Evolutionary conservation across 257 asterid species (phyloP), one percentile per base, ranked within the genome.

Genomic region (Anisodus tanguticus): DNA sequence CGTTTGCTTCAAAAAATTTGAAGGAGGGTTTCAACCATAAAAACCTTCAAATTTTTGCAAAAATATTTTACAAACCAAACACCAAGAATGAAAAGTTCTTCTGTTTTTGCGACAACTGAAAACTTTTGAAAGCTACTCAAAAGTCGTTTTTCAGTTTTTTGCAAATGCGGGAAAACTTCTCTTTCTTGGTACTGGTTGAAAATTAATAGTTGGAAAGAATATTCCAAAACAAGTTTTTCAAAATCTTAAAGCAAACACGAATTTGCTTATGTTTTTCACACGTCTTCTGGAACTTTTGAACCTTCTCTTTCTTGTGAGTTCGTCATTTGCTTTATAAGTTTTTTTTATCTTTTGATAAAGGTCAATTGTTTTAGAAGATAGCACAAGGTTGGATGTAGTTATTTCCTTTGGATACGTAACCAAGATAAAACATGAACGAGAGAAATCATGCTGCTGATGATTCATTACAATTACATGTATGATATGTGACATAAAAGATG

Each of bases 401-500:
- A 37, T 67, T 35, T 67, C 74, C 19, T 67, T 49, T 67, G 19
- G 49, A 47, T 37, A 67, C 6, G 22, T 67, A 67, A 6, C 49
- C 9, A 67, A 67, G 74, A 35, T 67, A 35, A 37, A 4, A 31
- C 71, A 64, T 64, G 71, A 64, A 64, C 3, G 45, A 64, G 16
- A 63, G 70, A 63, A 64, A 64, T 64, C 71, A 64, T 64, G 43
- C 45, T 64, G 17, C 71, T 64, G 71, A 64, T 64, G 71, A 17
- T 64, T 64, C 71, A 11, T 11, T 26, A 26, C 35, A 31, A 31
- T 31, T 31, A 31, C 35, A 31, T 31, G 35, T 31, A 31, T 31
- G 35, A 64, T 31, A 64, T 64, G n/a, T 64, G 71, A 22, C 12
- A 31, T 10, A 64, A 26, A 2, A 63, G 16, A 63, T 26, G 70